phyloP scores from a whole-genome alignment of 1,139 yeast genomes.

The Kodamaea sp. region DNA sequence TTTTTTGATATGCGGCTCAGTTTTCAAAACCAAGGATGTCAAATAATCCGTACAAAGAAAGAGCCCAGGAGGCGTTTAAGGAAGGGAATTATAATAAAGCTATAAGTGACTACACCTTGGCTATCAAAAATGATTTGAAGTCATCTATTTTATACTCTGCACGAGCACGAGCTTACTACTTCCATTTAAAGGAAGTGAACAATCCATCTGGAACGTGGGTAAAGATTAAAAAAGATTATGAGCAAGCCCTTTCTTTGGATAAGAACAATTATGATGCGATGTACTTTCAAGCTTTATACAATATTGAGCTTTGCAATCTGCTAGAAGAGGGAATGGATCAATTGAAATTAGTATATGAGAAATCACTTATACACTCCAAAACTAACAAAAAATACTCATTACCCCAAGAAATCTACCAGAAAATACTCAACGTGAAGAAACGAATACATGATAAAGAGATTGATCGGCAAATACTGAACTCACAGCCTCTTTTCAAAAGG shows the following conservation, averaged over 20 bases:
- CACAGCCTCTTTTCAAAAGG: conserved; percentile 24
- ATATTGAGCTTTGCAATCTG: conserved; percentile 23
- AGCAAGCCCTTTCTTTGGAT: conserved; percentile 27
- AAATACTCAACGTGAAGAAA: conserved; percentile 19
- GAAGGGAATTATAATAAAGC: conserved; percentile 18
- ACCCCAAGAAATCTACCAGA: conserved; percentile 18
- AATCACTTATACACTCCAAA: conserved; percentile 22
- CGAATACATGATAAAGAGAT: conserved; percentile 16
- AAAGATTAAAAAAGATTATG: conserved; percentile 23
- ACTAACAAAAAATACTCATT: conserved; percentile 16
- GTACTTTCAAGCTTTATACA: conserved; percentile 24
- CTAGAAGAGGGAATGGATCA: conserved; percentile 25
- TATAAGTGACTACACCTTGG: conserved; percentile 18
- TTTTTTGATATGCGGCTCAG: too few relatives aligned
- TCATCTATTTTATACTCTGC: conserved; percentile 13
- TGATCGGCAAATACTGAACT: conserved; percentile 17
- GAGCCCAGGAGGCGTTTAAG: conserved; percentile 9
- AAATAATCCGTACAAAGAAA: conserved; percentile 4
- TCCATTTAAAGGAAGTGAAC: conserved; percentile 6
- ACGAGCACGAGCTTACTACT: conserved; percentile 19
- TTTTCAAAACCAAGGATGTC: too few relatives aligned
- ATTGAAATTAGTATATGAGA: conserved; percentile 28
- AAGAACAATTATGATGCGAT: conserved; percentile 18
- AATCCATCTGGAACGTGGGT: conserved; percentile 14
- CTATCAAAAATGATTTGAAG: conserved; percentile 14